These are phyloP conservation scores for Plenodomus lindquistii DNA, from an alignment of 2,329 filamentous ascomycete species.

Conservation along the genomic window DNA sequence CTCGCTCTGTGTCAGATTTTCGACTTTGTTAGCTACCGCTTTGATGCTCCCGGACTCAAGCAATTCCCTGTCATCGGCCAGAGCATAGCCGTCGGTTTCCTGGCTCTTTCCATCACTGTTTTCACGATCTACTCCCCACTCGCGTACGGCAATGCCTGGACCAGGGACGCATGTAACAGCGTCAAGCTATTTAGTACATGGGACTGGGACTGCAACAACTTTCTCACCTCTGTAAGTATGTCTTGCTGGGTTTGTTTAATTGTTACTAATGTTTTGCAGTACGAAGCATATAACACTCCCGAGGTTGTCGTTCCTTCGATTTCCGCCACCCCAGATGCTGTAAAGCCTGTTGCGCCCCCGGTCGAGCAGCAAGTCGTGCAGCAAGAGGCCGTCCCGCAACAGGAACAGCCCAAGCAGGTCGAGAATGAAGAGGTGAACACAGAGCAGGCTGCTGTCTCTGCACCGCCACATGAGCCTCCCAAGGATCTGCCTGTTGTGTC, in stretches of 20 bases:
- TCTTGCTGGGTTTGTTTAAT: constrained; percentile 10
- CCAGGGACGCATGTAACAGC: constrained; percentile 79
- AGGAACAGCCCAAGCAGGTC: constrained; percentile 17
- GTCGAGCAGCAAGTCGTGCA: constrained; percentile 8
- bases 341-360: constrained; percentile 24
- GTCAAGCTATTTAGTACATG: constrained; percentile 87
- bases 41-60: constrained; percentile 68
- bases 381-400: constrained; percentile 9
- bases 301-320: constrained; percentile 24
- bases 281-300: constrained; percentile 34
- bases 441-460: constrained; percentile 36
- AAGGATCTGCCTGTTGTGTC: constrained; percentile 47
- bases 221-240: constrained; percentile 78
- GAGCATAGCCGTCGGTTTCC: constrained; percentile 71
- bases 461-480: constrained; percentile 26
- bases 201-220: constrained; percentile 99
- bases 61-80: constrained; percentile 75
- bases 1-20: constrained; percentile 86
- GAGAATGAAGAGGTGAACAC: constrained; percentile 28
- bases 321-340: constrained; percentile 31
- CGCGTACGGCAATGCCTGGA: constrained; percentile 93
- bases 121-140: constrained; percentile 88
- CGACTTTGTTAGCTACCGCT: constrained; percentile 79
- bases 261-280: constrained; percentile 21
- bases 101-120: constrained; percentile 72